Evolutionary conservation across 2,329 filamentous ascomycete species (phyloP).

Genomic region (Chaetomiaceae sp.): DNA sequence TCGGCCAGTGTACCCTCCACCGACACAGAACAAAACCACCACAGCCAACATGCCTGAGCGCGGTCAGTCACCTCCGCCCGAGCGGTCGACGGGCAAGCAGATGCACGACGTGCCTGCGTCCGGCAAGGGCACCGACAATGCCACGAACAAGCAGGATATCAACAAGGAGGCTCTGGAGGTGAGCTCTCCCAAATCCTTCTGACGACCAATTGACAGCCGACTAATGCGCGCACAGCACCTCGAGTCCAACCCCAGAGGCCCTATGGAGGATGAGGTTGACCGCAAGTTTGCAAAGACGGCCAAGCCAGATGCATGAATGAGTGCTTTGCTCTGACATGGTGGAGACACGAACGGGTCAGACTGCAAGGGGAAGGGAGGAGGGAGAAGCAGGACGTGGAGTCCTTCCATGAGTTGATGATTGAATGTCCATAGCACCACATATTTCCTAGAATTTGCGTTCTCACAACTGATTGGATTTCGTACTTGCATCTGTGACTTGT

Average conservation of each 20-base stretch:
- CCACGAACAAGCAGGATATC: conserved; percentile 46
- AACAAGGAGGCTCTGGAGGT: conserved; percentile 49
- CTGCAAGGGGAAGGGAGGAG: no score
- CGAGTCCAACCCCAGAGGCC: conserved; percentile 59
- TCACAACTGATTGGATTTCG: no score
- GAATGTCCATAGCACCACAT: no score
- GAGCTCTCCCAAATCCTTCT: conserved; percentile 13
- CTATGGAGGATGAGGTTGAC: conserved; percentile 54
- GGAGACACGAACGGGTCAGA: no score
- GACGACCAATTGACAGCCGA: background rate
- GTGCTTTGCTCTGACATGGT: no score
- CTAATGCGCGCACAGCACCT: conserved; percentile 37
- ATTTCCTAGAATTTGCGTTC: no score
- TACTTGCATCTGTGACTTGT: no score
- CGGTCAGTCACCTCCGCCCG: conserved; percentile 71
- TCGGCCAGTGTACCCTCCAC: no score
- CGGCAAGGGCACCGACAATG: conserved; percentile 52
- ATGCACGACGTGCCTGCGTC: conserved; percentile 50
- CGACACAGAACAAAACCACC: background rate
- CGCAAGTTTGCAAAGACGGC: conserved; percentile 54
- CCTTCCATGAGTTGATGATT: no score
- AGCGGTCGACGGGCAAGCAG: conserved; percentile 60
- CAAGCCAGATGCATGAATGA: conserved; percentile 5
- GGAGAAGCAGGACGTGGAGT: no score
- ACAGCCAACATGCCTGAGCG: conserved; percentile 53